Percentiles rank a stretch among this genome's conserved stretches.
Evolutionary conservation across 1,284 basidiomycete genomes (phyloP).

Genomic region (Trichosporon coremiiforme): DNA sequence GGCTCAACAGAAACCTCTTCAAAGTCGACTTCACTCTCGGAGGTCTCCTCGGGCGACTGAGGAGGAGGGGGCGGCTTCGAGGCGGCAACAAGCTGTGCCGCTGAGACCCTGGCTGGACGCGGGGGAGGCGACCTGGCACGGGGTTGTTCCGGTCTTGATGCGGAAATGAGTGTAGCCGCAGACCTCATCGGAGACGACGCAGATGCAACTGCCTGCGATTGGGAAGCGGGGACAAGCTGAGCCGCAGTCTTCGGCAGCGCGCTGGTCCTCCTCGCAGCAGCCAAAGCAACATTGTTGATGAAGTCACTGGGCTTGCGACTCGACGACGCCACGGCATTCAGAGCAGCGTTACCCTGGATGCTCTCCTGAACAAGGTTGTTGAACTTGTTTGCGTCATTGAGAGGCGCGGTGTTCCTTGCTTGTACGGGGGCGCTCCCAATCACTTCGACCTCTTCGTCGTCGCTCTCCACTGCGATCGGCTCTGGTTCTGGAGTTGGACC

Average conservation of each 20-base stretch:
- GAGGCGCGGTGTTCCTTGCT: neutral
- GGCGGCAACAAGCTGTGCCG: constrained; percentile 25
- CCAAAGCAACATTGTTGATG: neutral
- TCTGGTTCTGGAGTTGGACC: constrained; percentile 21
- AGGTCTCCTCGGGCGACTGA: constrained; percentile 19
- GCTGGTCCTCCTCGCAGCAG: neutral
- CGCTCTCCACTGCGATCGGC: constrained; percentile 10
- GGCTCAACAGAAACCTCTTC: constrained; percentile 23
- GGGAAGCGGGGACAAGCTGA: neutral
- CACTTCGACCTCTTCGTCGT: constrained; percentile 27
- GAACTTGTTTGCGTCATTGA: constrained; percentile 6
- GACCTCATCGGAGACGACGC: neutral
- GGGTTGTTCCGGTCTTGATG: neutral
- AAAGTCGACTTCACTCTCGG: constrained; percentile 36
- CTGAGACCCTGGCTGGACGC: constrained; percentile 12
- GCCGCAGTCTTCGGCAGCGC: neutral
- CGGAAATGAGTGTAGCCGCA: neutral
- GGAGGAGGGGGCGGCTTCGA: neutral
- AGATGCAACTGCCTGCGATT: neutral
- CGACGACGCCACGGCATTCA: neutral
- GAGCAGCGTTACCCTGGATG: neutral
- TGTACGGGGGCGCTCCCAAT: neutral
- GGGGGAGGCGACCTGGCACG: constrained; percentile 11
- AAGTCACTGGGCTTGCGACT: neutral
- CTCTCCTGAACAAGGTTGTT: constrained; percentile 11